phyloP scores from a whole-genome alignment of 352 stramenopile genomes.

The Globisporangium parvum region DNA sequence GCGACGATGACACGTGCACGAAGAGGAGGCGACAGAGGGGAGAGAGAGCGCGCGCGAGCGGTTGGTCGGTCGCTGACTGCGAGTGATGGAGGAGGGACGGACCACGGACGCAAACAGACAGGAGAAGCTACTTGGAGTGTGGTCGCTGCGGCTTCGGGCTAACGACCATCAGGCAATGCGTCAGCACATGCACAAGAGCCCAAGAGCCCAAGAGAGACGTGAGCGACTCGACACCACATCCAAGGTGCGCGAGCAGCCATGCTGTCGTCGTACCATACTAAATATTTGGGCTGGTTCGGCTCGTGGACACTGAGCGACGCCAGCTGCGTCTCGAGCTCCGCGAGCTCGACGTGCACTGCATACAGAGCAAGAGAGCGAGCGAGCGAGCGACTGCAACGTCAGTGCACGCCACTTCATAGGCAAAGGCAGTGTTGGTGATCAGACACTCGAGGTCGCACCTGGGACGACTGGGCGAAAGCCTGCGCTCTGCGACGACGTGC shows the following conservation, averaged over 20 bases:
- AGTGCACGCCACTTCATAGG: too few species aligned
- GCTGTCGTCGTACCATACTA: slow-evolving; percentile 18
- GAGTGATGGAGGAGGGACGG: neutral
- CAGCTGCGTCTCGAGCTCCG: slow-evolving; percentile 16
- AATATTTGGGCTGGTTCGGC: slow-evolving; percentile 22
- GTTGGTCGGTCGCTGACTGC: too few species aligned
- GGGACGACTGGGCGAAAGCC: slow-evolving; percentile 68
- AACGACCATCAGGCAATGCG: neutral
- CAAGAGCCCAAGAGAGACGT: too few species aligned
- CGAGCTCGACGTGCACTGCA: slow-evolving; percentile 15
- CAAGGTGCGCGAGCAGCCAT: neutral
- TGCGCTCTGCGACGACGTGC: slow-evolving; percentile 56
- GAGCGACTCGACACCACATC: too few species aligned
- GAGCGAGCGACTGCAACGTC: too few species aligned
- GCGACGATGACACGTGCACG: neutral
- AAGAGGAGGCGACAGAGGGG: neutral
- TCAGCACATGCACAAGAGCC: neutral
- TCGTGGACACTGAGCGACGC: slow-evolving; percentile 21
- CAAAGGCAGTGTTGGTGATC: too few species aligned
- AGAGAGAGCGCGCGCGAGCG: neutral
- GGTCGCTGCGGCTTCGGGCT: slow-evolving; percentile 25
- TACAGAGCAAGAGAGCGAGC: too few species aligned
- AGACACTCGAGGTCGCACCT: too few species aligned
- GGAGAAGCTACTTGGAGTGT: slow-evolving; percentile 12
- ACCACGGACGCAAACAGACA: slow-evolving; percentile 10